These are phyloP conservation scores for Torulaspora indica DNA, from an alignment of 805 yeast species.

Conservation along the genomic window DNA sequence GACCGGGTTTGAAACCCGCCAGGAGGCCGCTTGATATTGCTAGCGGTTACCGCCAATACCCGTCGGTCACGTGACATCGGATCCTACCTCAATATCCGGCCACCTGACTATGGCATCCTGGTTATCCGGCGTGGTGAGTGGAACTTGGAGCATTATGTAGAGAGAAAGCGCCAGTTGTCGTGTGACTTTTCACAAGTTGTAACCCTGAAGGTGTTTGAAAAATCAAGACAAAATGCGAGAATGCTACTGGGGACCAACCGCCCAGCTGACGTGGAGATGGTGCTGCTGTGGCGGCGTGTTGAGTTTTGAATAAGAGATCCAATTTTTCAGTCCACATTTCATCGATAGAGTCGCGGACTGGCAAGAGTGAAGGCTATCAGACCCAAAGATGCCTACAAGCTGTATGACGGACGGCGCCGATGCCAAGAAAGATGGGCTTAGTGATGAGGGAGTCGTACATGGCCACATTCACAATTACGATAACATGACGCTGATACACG, in stretches of 20 bases:
- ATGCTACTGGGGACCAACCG: not conserved
- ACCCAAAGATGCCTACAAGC: not conserved
- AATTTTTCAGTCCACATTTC: not conserved
- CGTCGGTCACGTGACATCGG: too few species aligned
- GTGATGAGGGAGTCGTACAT: constrained; percentile 52
- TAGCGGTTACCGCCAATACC: too few species aligned
- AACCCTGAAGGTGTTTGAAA: constrained; percentile 6
- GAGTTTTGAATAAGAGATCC: not conserved
- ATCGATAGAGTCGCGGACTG: not conserved
- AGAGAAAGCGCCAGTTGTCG: not conserved
- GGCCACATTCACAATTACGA: constrained; percentile 63
- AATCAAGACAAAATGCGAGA: not conserved
- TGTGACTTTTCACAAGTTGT: not conserved
- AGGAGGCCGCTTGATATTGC: too few species aligned
- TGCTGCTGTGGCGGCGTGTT: not conserved
- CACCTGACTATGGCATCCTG: too few species aligned
- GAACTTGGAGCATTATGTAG: too few species aligned
- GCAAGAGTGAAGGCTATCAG: not conserved
- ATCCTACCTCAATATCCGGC: too few species aligned
- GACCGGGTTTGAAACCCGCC: too few species aligned
- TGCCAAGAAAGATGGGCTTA: constrained; percentile 1
- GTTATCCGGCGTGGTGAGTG: too few species aligned
- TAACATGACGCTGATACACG: constrained; percentile 60
- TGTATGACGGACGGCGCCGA: constrained; percentile 1
- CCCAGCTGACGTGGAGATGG: not conserved